Percentiles rank a stretch among this genome's conserved stretches.
phyloP scores from a whole-genome alignment of 108 stramenopile genomes.

The Seminavis robusta region DNA sequence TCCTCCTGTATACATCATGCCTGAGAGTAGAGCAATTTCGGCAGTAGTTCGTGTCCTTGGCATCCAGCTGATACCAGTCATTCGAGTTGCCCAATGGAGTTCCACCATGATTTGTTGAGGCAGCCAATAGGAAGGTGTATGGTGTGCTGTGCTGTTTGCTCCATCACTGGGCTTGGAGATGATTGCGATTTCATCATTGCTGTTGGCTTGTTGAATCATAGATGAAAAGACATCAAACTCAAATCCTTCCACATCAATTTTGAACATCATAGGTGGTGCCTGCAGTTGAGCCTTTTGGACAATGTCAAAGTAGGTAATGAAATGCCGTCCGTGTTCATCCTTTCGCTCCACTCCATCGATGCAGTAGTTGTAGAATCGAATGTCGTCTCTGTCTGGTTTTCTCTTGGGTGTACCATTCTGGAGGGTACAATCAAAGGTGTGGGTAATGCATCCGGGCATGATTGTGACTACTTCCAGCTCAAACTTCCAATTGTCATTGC shows the following conservation, averaged over 20 bases:
- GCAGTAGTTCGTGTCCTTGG: conserved; percentile 18
- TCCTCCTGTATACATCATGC: conserved; percentile 20
- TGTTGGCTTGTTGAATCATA: background rate
- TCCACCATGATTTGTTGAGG: conserved; percentile 47
- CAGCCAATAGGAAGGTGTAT: too few relatives aligned
- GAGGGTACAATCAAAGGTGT: conserved; percentile 48
- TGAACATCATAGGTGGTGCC: conserved; percentile 27
- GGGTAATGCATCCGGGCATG: background rate
- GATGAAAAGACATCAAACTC: conserved; percentile 29
- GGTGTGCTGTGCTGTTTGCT: too few relatives aligned
- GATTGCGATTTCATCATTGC: too few relatives aligned
- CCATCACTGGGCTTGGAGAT: too few relatives aligned
- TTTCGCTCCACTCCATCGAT: too few relatives aligned
- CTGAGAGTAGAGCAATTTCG: conserved; percentile 35
- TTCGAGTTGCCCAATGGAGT: conserved; percentile 41
- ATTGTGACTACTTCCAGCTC: conserved; percentile 30
- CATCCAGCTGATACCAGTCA: conserved; percentile 37
- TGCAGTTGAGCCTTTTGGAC: background rate
- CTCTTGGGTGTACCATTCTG: background rate
- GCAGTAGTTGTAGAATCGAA: conserved; percentile 26
- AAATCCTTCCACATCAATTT: conserved; percentile 48
- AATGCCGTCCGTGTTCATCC: too few relatives aligned
- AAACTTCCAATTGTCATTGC: conserved; percentile 39
- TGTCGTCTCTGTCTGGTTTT: conserved; percentile 7
- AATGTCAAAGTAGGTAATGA: conserved; percentile 1